Evolutionary conservation across 2,329 filamentous ascomycete genomes (phyloP).

Genomic region (Penicillium glabrum): DNA sequence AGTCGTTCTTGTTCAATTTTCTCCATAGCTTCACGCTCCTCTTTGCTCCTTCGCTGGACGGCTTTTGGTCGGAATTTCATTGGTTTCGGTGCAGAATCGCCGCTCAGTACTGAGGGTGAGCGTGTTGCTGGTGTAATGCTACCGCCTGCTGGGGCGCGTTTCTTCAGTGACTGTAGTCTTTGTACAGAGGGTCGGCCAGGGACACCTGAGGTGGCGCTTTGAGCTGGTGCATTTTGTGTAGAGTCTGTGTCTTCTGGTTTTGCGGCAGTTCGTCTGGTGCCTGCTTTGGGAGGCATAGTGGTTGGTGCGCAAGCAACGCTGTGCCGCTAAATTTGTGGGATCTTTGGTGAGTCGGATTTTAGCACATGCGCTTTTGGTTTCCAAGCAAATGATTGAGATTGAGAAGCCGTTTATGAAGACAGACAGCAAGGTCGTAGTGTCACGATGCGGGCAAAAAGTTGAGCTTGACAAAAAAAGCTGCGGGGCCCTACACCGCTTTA

Average conservation of each 20-base stretch:
- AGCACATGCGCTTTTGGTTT: background rate
- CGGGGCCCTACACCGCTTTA: slow-evolving; percentile 21
- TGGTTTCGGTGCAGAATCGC: slow-evolving; percentile 36
- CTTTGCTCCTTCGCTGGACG: slow-evolving; percentile 44
- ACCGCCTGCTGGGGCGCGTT: slow-evolving; percentile 33
- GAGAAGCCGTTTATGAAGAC: background rate
- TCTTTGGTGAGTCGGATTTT: background rate
- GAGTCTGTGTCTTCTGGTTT: background rate
- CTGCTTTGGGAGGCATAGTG: slow-evolving; percentile 4
- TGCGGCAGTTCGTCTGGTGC: slow-evolving; percentile 25
- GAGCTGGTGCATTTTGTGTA: slow-evolving; percentile 13
- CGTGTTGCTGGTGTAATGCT: slow-evolving; percentile 34
- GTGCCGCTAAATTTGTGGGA: background rate
- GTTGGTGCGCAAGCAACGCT: background rate
- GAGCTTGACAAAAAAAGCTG: slow-evolving; percentile 23
- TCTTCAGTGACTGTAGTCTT: slow-evolving; percentile 45
- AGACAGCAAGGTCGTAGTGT: background rate
- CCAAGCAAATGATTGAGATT: background rate
- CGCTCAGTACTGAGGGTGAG: slow-evolving; percentile 21
- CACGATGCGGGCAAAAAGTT: slow-evolving; percentile 16
- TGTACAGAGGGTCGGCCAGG: slow-evolving; percentile 38
- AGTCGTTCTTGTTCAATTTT: slow-evolving; percentile 43
- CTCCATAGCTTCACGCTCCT: slow-evolving; percentile 46
- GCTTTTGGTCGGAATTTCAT: slow-evolving; percentile 47
- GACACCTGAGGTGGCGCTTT: slow-evolving; percentile 17